Conservation (phyloP, 768 basidiomycete species). For the Podaxis rugospora region DNA sequence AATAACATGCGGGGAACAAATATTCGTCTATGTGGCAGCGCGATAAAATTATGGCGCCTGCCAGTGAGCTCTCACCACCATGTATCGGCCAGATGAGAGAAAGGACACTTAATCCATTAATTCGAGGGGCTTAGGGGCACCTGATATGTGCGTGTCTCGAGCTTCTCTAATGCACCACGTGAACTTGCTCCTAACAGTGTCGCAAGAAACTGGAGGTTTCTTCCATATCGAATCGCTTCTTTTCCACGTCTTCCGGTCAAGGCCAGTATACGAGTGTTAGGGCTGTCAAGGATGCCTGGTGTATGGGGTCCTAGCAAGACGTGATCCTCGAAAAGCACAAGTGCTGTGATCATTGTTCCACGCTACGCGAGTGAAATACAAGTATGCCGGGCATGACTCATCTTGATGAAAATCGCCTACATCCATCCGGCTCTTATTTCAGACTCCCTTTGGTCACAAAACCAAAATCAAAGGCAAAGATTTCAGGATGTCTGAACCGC, state of each 20-base stretch:
- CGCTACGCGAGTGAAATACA: background rate
- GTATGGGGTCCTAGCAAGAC: background rate
- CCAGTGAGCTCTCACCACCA: too few species aligned
- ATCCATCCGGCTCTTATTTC: background rate
- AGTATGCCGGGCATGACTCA: background rate
- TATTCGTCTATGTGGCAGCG: background rate
- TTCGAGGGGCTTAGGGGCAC: background rate
- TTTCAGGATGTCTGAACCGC: conserved; percentile 10
- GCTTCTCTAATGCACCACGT: background rate
- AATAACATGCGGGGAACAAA: too few species aligned
- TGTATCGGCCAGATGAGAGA: background rate
- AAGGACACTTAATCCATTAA: background rate
- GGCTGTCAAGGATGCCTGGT: background rate
- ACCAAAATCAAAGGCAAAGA: conserved; percentile 3
- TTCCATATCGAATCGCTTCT: background rate
- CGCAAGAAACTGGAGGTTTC: background rate
- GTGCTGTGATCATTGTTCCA: background rate
- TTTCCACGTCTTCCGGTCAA: background rate
- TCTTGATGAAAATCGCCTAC: conserved; percentile 6
- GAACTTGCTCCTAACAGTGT: background rate
- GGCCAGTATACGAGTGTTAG: background rate
- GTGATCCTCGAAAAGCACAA: background rate
- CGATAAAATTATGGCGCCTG: background rate
- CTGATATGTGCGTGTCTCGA: background rate
- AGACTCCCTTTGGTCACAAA: background rate